A percentile compares a stretch with the other conserved stretches of the same genome.
Evolutionary conservation across 768 basidiomycete species (phyloP).

Genomic region (Suillus variegatus): DNA sequence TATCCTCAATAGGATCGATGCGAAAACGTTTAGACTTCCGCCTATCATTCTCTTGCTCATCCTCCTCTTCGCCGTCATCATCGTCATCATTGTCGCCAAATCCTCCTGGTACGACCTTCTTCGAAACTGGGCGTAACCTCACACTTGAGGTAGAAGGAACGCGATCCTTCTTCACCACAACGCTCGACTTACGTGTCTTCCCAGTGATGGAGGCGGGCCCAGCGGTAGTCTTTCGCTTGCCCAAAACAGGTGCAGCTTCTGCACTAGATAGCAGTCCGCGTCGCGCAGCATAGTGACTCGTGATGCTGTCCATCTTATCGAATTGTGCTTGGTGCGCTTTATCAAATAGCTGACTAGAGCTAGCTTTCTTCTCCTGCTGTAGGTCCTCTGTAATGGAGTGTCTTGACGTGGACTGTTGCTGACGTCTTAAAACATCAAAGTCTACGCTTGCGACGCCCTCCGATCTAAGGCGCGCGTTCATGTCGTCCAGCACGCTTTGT

Average conservation of each 20-base stretch:
- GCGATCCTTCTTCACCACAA: conserved; percentile 34
- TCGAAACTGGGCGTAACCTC: conserved; percentile 17
- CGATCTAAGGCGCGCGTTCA: conserved; percentile 69
- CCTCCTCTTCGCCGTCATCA: conserved; percentile 37
- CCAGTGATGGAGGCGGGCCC: conserved; percentile 23
- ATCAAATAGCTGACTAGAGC: conserved; percentile 44
- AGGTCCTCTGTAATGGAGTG: background rate
- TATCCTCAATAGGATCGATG: conserved; percentile 34
- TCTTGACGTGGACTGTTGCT: conserved; percentile 3
- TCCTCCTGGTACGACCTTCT: conserved; percentile 49
- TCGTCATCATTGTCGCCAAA: conserved; percentile 57
- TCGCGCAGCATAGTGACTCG: conserved; percentile 48
- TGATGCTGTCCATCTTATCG: conserved; percentile 78
- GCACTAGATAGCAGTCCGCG: conserved; percentile 28
- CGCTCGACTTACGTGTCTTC: conserved; percentile 54
- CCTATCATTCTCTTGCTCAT: conserved; percentile 28
- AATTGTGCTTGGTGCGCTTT: conserved; percentile 67
- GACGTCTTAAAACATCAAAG: conserved; percentile 44
- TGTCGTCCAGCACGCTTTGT: conserved; percentile 75
- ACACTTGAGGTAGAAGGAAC: conserved; percentile 5
- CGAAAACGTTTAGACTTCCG: conserved; percentile 48
- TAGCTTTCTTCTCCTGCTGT: conserved; percentile 26
- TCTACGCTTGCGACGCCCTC: conserved; percentile 55
- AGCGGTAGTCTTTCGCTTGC: conserved; percentile 39
- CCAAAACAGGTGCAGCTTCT: conserved; percentile 18